Conservation (phyloP, 805 yeast genomes). For the Saturnispora zaruensis region DNA sequence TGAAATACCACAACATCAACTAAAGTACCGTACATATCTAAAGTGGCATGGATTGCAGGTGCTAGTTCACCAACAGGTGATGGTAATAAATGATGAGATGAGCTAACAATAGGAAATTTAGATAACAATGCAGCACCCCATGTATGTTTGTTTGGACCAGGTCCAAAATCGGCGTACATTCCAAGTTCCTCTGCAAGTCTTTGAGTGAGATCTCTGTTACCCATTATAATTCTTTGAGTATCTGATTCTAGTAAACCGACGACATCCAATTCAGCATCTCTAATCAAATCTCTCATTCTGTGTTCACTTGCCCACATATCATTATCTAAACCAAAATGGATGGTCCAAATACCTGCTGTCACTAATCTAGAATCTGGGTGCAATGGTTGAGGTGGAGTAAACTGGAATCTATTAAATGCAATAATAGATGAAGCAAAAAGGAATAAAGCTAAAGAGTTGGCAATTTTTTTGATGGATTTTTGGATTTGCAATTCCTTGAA, state of each 20-base stretch:
- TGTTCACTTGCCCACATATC: constrained; percentile 97
- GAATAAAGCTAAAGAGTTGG: constrained; percentile 28
- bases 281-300: constrained; percentile 75
- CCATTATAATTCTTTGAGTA: constrained; percentile 89
- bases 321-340: constrained; percentile 94
- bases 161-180: constrained; percentile 95
- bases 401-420: constrained; percentile 48
- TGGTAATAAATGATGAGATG: constrained; percentile 87
- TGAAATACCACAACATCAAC: constrained; percentile 97
- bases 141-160: constrained; percentile 95
- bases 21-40: constrained; percentile 77
- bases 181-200: constrained; percentile 85
- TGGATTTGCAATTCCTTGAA: background rate
- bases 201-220: constrained; percentile 90
- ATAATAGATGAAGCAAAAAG: constrained; percentile 41
- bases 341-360: constrained; percentile 97
- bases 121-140: constrained; percentile 95
- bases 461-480: constrained; percentile 14
- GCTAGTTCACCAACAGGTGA: constrained; percentile 98
- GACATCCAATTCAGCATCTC: constrained; percentile 83
- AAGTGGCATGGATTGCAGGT: constrained; percentile 94
- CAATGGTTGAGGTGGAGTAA: constrained; percentile 55
- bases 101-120: constrained; percentile 85
- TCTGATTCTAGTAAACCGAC: constrained; percentile 88
- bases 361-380: constrained; percentile 63